Conservation (phyloP, 1,139 yeast genomes). For the Pichia inconspicua region DNA sequence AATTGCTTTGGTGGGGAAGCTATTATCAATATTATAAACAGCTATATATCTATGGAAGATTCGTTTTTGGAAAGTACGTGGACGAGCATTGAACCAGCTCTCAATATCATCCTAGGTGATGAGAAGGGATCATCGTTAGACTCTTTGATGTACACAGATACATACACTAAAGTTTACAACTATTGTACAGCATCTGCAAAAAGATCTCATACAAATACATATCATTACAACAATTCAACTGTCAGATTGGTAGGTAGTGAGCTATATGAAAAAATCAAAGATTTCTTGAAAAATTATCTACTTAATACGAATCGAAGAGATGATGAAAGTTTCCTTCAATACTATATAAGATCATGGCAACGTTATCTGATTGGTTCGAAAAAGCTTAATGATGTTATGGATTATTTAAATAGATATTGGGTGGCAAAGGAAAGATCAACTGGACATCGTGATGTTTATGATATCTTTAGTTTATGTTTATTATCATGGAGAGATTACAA, state of each 20-base stretch:
- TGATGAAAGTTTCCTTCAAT: slow-evolving; percentile 68
- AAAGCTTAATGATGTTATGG: slow-evolving; percentile 86
- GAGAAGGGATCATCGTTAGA: slow-evolving; percentile 59
- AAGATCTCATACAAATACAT: slow-evolving; percentile 23
- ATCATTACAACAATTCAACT: slow-evolving; percentile 25
- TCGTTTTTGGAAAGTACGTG: slow-evolving; percentile 54
- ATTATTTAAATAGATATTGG: slow-evolving; percentile 96
- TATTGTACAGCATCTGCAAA: slow-evolving; percentile 78
- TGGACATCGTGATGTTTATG: slow-evolving; percentile 86
- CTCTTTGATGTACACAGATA: slow-evolving; percentile 60
- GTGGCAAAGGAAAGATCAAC: slow-evolving; percentile 93
- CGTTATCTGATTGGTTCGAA: slow-evolving; percentile 89
- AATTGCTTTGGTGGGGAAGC: neutral
- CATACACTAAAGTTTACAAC: slow-evolving; percentile 82
- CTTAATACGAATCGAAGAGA: slow-evolving; percentile 38
- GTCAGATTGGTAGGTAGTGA: slow-evolving; percentile 74
- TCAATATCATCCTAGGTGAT: slow-evolving; percentile 62
- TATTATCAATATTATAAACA: no score
- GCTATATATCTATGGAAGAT: slow-evolving; percentile 4
- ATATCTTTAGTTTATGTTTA: slow-evolving; percentile 80
- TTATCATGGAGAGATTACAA: slow-evolving; percentile 82
- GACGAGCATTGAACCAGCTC: slow-evolving; percentile 69
- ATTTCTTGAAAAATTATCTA: slow-evolving; percentile 59
- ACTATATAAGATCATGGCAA: slow-evolving; percentile 84
- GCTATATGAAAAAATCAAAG: slow-evolving; percentile 64